Conservation (phyloP, 805 yeast species). For the Spathaspora girioi region DNA sequence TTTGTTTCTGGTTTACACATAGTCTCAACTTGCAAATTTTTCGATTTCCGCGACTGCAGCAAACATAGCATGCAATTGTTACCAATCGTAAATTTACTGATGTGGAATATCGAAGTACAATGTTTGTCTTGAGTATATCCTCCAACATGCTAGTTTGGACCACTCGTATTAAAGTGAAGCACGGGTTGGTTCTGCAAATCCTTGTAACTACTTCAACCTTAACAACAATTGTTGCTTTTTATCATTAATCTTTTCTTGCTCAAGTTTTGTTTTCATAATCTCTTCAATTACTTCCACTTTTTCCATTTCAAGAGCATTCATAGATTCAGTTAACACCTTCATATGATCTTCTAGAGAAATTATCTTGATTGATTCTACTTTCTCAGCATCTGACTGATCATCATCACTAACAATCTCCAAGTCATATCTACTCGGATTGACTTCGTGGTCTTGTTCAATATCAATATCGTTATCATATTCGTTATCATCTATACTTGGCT, state of each 20-base stretch:
- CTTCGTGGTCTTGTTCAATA: conserved; percentile 7
- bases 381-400: conserved; percentile 5
- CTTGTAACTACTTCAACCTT: neutral
- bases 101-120: too few species aligned
- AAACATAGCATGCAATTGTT: too few species aligned
- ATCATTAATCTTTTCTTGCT: neutral
- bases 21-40: too few species aligned
- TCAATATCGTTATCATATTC: conserved; percentile 8
- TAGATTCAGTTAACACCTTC: neutral
- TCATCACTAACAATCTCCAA: conserved; percentile 1
- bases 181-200: neutral
- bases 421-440: neutral
- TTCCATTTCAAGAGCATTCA: neutral
- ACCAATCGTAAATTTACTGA: too few species aligned
- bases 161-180: too few species aligned
- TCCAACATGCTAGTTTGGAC: too few species aligned
- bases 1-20: too few species aligned
- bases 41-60: too few species aligned
- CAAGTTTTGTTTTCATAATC: neutral
- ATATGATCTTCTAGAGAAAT: conserved; percentile 1
- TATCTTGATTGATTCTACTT: neutral
- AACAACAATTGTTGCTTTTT: neutral
- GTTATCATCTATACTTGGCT: conserved; percentile 4
- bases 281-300: neutral
- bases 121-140: too few species aligned